Evolutionary conservation across 371 early-diverging fungal genomes (phyloP).

Genomic region (Quaeritorhiza haematococci): DNA sequence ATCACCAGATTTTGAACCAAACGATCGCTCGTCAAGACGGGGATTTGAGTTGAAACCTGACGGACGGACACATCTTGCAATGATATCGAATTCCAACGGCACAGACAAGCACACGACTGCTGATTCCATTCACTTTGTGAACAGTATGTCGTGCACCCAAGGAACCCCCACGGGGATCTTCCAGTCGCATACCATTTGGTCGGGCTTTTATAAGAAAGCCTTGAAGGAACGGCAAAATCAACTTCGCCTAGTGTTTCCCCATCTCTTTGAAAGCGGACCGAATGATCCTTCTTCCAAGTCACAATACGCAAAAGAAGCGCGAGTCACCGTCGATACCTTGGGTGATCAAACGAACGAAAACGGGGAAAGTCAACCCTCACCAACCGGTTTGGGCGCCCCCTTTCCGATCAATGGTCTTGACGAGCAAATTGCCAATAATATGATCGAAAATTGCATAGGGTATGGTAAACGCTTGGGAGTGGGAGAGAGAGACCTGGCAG

Average conservation of each 20-base stretch:
- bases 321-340: neutral
- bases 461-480: too few relatives aligned
- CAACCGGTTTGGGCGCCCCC: constrained; percentile 4
- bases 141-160: too few relatives aligned
- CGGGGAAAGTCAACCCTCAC: neutral
- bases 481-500: too few relatives aligned
- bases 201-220: constrained; percentile 67
- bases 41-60: too few relatives aligned
- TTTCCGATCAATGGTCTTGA: constrained; percentile 56
- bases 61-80: too few relatives aligned
- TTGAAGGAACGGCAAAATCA: constrained; percentile 59
- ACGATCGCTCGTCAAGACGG: too few relatives aligned
- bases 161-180: neutral
- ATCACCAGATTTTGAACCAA: too few relatives aligned
- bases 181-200: constrained; percentile 34
- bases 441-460: constrained; percentile 64
- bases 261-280: constrained; percentile 34
- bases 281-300: constrained; percentile 3
- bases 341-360: neutral
- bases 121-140: too few relatives aligned
- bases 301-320: neutral
- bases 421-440: constrained; percentile 59
- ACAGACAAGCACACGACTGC: too few relatives aligned
- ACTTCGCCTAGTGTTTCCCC: constrained; percentile 49
- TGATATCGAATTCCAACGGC: too few relatives aligned